These are phyloP conservation scores for Physcomitrium patens DNA, from an alignment of 225 moss, liverwort and hornwort species.

Conservation along the genomic window DNA sequence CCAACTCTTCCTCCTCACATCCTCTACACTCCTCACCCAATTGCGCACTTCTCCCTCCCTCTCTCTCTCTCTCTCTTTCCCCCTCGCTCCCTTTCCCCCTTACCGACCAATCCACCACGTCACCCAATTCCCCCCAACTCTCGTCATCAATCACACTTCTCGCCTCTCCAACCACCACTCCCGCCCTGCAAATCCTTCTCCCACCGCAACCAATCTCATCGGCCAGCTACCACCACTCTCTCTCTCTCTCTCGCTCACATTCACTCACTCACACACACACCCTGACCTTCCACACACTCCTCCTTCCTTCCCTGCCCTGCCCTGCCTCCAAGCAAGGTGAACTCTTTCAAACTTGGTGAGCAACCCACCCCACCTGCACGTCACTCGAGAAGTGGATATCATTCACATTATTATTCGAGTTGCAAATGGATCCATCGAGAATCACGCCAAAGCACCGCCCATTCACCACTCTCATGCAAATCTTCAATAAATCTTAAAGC, in stretches of 20 bases:
- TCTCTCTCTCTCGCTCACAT: no score
- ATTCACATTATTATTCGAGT: background rate
- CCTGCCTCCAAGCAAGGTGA: no score
- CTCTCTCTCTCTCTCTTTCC: background rate
- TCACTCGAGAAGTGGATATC: conserved; percentile 29
- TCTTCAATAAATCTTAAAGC: no score
- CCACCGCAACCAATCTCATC: background rate
- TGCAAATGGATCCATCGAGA: background rate
- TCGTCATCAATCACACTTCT: background rate
- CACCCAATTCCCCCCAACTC: background rate
- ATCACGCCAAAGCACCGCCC: background rate
- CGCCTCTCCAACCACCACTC: background rate
- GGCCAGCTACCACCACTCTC: no score
- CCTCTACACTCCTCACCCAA: background rate
- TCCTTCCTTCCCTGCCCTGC: no score
- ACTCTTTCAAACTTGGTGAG: background rate
- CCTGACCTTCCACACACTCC: no score
- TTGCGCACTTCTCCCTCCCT: background rate
- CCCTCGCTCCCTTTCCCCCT: background rate
- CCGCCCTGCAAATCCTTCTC: background rate
- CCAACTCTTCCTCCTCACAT: conserved; percentile 27
- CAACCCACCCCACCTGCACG: conserved; percentile 2
- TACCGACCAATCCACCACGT: conserved; percentile 5
- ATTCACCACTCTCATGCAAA: no score
- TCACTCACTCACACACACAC: no score